Conservation (phyloP, 169 alveolate genomes). For the Plasmodium knowlesi region DNA sequence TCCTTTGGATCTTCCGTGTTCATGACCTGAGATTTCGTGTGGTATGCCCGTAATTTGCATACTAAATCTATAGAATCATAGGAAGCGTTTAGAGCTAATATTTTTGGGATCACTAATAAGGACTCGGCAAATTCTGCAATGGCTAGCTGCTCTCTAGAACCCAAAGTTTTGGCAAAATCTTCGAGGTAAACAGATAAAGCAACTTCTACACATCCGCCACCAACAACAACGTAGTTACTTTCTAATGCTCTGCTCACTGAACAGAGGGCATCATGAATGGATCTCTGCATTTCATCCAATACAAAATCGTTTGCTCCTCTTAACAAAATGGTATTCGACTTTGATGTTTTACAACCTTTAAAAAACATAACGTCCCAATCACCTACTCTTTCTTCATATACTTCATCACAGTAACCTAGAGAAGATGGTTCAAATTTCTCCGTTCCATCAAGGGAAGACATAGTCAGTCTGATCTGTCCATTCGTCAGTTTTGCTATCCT, state of each 20-base stretch:
- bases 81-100: conserved; percentile 99
- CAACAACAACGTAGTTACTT: conserved; percentile 90
- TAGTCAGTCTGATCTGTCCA: conserved; percentile 87
- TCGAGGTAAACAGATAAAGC: conserved; percentile 97
- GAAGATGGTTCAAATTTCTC: conserved; percentile 93
- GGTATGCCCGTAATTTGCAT: conserved; percentile 94
- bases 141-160: conserved; percentile 98
- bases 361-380: conserved; percentile 98
- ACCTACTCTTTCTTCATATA: conserved; percentile 96
- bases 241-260: conserved; percentile 95
- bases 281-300: conserved; percentile 97
- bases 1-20: conserved; percentile 66
- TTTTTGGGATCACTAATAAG: conserved; percentile 97
- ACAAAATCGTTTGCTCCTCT: conserved; percentile 99
- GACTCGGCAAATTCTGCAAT: conserved; percentile 99
- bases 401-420: conserved; percentile 94
- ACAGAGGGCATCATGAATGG: conserved; percentile 98
- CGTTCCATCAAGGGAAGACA: conserved; percentile 97
- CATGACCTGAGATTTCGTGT: conserved; percentile 91
- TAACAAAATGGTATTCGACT: conserved; percentile 91
- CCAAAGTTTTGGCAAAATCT: conserved; percentile 96
- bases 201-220: conserved; percentile 99
- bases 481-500: conserved; percentile 97
- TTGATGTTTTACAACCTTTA: conserved; percentile 91
- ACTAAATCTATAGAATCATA: conserved; percentile 96